Conservation (phyloP, 768 basidiomycete genomes). For the Strobilomyces dryophilus region DNA sequence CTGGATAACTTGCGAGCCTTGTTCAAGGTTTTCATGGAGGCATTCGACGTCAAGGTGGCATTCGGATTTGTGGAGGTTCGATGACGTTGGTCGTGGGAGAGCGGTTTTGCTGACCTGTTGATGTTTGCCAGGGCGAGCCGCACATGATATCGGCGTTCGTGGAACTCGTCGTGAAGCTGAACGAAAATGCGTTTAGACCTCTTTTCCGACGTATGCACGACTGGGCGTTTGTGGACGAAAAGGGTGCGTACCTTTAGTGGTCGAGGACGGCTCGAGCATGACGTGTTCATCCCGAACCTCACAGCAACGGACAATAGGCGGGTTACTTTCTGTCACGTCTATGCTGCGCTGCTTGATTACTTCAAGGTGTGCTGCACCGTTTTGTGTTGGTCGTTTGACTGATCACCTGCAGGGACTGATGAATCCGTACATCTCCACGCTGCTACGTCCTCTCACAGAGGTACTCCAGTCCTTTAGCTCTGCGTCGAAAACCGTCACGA, state of each 20-base stretch:
- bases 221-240: conserved; percentile 78
- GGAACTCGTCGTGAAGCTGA: conserved; percentile 88
- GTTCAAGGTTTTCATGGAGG: conserved; percentile 78
- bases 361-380: conserved; percentile 63
- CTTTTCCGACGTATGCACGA: conserved; percentile 90
- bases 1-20: conserved; percentile 60
- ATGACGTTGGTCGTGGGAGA: neutral
- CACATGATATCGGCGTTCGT: conserved; percentile 69
- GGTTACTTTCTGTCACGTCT: conserved; percentile 71
- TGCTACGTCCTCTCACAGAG: conserved; percentile 64
- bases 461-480: conserved; percentile 49
- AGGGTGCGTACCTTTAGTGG: conserved; percentile 32
- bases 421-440: conserved; percentile 84
- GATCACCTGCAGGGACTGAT: conserved; percentile 59
- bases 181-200: conserved; percentile 87
- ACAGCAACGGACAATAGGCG: conserved; percentile 43
- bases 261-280: neutral
- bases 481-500: conserved; percentile 16
- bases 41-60: conserved; percentile 52
- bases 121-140: conserved; percentile 43
- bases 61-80: conserved; percentile 29
- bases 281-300: neutral
- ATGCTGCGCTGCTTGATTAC: conserved; percentile 71
- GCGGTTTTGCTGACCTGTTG: neutral
- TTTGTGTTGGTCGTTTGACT: neutral